Conservation (phyloP, 2,329 filamentous ascomycete genomes). For the Xylariales sp. region DNA sequence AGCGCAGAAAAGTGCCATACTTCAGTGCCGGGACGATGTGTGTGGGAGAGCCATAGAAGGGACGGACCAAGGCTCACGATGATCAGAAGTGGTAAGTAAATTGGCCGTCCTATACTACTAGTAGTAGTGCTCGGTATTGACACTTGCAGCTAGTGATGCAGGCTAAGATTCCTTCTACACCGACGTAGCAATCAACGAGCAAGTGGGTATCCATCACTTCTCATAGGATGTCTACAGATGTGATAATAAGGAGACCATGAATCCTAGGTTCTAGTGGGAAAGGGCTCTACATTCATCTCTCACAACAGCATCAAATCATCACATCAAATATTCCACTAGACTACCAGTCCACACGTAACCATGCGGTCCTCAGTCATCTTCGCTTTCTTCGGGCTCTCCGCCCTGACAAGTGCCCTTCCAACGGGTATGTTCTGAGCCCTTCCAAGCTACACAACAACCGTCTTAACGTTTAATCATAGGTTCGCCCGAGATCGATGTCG, state of each 20-base stretch:
- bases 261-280: background rate
- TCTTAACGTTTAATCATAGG: background rate
- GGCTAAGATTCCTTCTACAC: slow-evolving; percentile 3
- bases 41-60: too few species aligned
- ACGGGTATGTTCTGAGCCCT: background rate
- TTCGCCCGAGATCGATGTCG: slow-evolving; percentile 22
- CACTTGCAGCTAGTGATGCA: background rate
- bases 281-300: background rate
- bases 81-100: background rate
- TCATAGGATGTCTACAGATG: background rate
- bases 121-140: background rate
- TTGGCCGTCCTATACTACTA: background rate
- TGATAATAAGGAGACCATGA: slow-evolving; percentile 9
- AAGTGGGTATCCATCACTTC: background rate
- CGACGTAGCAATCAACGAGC: slow-evolving; percentile 6
- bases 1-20: background rate
- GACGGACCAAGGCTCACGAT: background rate
- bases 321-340: background rate
- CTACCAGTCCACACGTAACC: background rate
- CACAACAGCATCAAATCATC: background rate
- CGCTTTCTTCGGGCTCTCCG: slow-evolving; percentile 10
- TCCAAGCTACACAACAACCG: background rate
- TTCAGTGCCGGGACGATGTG: background rate
- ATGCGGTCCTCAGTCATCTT: slow-evolving; percentile 9
- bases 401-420: slow-evolving; percentile 8